Conservation (phyloP, 2,329 filamentous ascomycete genomes). For the Alternaria angustiovoidea region DNA sequence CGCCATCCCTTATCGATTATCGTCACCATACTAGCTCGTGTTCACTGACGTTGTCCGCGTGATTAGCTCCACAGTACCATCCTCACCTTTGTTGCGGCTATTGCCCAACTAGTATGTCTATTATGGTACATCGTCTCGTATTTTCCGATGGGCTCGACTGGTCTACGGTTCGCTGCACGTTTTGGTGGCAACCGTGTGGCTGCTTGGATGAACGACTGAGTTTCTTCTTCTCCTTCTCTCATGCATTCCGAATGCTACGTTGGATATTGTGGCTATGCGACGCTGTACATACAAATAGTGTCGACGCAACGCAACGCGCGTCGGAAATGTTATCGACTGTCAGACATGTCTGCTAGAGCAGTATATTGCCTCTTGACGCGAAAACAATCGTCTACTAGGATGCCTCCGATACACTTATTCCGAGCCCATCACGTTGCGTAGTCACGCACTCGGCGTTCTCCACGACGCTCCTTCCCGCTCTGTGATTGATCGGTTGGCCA, state of each 20-base stretch:
- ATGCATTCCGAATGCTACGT: slow-evolving; percentile 15
- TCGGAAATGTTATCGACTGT: slow-evolving; percentile 26
- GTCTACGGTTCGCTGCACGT: slow-evolving; percentile 82
- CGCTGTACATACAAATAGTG: slow-evolving; percentile 20
- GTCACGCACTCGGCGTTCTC: slow-evolving; percentile 32
- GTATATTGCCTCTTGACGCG: neutral
- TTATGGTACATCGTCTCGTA: slow-evolving; percentile 97
- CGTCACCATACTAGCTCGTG: slow-evolving; percentile 27
- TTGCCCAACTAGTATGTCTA: slow-evolving; percentile 83
- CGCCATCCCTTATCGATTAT: slow-evolving; percentile 44
- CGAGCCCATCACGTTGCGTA: slow-evolving; percentile 31
- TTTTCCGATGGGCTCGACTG: slow-evolving; percentile 94
- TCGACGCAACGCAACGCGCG: slow-evolving; percentile 35
- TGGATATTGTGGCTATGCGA: slow-evolving; percentile 25
- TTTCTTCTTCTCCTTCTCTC: slow-evolving; percentile 8
- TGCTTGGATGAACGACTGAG: slow-evolving; percentile 83
- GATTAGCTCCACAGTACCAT: slow-evolving; percentile 75
- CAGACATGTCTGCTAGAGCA: slow-evolving; percentile 7
- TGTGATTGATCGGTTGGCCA: slow-evolving; percentile 33
- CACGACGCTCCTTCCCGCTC: slow-evolving; percentile 17
- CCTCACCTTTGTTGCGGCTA: slow-evolving; percentile 82
- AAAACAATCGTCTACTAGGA: slow-evolving; percentile 17
- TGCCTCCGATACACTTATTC: slow-evolving; percentile 18
- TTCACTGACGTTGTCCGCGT: slow-evolving; percentile 49
- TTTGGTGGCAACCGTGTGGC: slow-evolving; percentile 86